Base-by-base conservation (phyloP, 495 filamentous ascomycete species). In the Xylaria intraflava region DNA sequence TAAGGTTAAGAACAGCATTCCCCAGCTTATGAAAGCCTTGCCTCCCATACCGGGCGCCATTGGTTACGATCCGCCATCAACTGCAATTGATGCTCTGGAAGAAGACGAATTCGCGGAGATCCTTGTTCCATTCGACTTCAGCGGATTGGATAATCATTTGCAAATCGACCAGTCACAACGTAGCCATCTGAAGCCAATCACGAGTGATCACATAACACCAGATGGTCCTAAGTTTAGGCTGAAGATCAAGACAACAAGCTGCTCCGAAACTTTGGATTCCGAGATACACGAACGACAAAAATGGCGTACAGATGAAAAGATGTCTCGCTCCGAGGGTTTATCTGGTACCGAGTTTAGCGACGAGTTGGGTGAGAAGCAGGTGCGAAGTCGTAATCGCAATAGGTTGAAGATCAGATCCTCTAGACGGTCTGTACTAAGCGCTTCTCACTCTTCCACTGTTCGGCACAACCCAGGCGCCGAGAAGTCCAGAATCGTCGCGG, bases 21-120 rank as follows among this genome's bases (percentile, higher is more conserved):
- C 76, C 39, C 69, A 72, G 52, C 61, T 79, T 35, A 77, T 79
- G 73, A 77, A 78, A 53, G 68, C 72, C 26, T 55, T 78, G 24
- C 75, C 74, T n/a, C 62, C 72, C 19, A 31, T 78, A 26, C 70
- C 73, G 16, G 60, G 62, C 38, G 53, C 59, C 48, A 46, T 62
- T n/a, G 51, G 58, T 17, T 66, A 64, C 49, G 30, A 54, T 20
- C 36, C 53, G 6, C 46, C 60, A 5, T 44, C 59, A 47, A 56
- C 57, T n/a, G 45, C 61, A 30, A 60, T 46, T 17, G 50, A 56
- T 42, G 50, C 54, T 26, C 48, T 48, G 22, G 51, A 62, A 31
- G 64, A 58, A 33, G 54, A 51, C 2, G 49, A 66, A n/a, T 64
- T 56, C 19, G 40, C 53, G 14, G 59, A 66, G 24, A 56, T 64